Conservation (phyloP, 305 asterid genomes). For the Fraxinus ornus region DNA sequence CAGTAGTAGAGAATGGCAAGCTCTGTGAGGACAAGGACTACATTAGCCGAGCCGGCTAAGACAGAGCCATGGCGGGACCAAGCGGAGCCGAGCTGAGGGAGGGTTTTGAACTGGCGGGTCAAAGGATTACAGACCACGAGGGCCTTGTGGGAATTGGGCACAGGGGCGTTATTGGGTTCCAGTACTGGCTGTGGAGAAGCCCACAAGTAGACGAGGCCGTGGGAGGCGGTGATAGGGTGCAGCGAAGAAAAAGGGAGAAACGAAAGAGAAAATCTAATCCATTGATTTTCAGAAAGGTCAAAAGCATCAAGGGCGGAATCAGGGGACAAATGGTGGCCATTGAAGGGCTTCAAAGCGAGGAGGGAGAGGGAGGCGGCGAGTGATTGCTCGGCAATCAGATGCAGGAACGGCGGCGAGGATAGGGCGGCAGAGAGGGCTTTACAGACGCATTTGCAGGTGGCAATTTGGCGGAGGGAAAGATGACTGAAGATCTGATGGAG, state of each 20-base stretch:
- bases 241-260: slow-evolving; percentile 81
- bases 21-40: slow-evolving; percentile 83
- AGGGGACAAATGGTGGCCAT: slow-evolving; percentile 53
- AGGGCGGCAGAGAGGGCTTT: slow-evolving; percentile 52
- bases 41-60: slow-evolving; percentile 62
- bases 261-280: slow-evolving; percentile 80
- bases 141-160: slow-evolving; percentile 42
- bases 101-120: slow-evolving; percentile 52
- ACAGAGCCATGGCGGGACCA: slow-evolving; percentile 98
- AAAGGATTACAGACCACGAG: slow-evolving; percentile 84
- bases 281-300: slow-evolving; percentile 51
- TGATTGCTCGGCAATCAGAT: slow-evolving; percentile 55
- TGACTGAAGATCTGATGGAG: slow-evolving; percentile 73
- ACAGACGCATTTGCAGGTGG: slow-evolving; percentile 70
- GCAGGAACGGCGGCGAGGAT: slow-evolving; percentile 64
- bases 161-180: background rate
- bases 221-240: slow-evolving; percentile 80
- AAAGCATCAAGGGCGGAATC: slow-evolving; percentile 64
- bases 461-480: slow-evolving; percentile 72
- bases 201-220: slow-evolving; percentile 86
- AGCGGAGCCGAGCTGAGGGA: slow-evolving; percentile 95
- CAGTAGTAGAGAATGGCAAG: slow-evolving; percentile 78
- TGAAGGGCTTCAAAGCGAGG: slow-evolving; percentile 81
- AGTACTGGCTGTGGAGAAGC: slow-evolving; percentile 32
- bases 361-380: slow-evolving; percentile 39